Percentiles rank a stretch among this genome's conserved stretches.
These are phyloP conservation scores for Trichoderma guizhouense DNA, from an alignment of 2,329 filamentous ascomycete genomes.

Conservation along the genomic window DNA sequence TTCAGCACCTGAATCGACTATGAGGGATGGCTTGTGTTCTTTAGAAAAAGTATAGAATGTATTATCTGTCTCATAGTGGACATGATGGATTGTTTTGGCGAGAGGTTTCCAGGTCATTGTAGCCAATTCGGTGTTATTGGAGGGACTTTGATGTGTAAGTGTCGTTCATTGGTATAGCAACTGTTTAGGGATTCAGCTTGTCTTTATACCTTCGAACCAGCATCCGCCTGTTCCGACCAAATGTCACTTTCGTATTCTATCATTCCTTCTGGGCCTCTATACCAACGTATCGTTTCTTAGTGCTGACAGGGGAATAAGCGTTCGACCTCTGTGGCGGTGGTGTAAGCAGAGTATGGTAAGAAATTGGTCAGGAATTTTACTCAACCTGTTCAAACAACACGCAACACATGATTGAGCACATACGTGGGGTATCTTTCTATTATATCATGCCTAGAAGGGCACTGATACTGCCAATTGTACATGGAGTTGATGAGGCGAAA, in stretches of 20 bases:
- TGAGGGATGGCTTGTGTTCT: conserved; percentile 1
- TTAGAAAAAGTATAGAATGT: background rate
- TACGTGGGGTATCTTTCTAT: background rate
- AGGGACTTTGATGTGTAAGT: background rate
- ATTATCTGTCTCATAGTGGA: background rate
- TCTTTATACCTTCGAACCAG: background rate
- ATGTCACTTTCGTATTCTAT: background rate
- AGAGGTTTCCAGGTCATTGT: background rate
- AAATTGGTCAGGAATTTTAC: background rate
- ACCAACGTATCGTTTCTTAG: background rate
- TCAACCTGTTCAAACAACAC: background rate
- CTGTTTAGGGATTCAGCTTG: too few relatives aligned
- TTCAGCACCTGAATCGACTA: background rate
- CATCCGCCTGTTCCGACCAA: background rate
- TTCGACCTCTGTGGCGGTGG: background rate
- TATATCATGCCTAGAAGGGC: background rate
- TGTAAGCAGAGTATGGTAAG: background rate
- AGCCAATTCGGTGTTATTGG: background rate
- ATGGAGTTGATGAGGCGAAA: background rate
- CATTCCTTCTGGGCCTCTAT: too few relatives aligned
- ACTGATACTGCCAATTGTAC: background rate
- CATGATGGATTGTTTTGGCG: background rate
- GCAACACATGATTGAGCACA: background rate
- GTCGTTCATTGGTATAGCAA: background rate
- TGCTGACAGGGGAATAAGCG: background rate